Base-by-base conservation (phyloP, 2,329 filamentous ascomycete species). In the Shiraia sp. region DNA sequence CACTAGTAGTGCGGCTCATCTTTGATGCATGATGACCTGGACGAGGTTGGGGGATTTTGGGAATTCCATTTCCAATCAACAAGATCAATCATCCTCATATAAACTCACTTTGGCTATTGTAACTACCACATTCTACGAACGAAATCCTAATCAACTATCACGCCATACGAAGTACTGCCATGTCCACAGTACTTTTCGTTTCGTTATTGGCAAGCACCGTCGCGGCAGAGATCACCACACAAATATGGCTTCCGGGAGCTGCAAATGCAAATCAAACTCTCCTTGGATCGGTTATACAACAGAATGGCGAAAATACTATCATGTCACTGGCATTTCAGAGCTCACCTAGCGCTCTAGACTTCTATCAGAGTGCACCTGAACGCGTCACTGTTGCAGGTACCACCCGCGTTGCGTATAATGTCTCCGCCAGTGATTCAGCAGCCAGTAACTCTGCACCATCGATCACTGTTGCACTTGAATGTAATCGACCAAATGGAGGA, bases 171-270 rank as follows among this genome's bases (percentile, higher is more conserved):
- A n/a, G n/a, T 10, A 17, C 12, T 40, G 51, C 39, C 36, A 65
- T 64, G 59, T 50, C 56, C 52, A 43, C 46, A 25, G 28, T 64
- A 15, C 40, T 58, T 13, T 49, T 48, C 7, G 33, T 49, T 24
- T 36, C 61, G 13, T 37, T 61, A 12, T 48, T 64, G 36, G 43
- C 56, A 6, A 42, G 40, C 10, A 56, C 53, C 12, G 36, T 15
- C 8, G 32, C 55, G n/a, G 61, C 62, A 7, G 38, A 59, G 17
- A 15, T 62, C 10, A 66, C 61, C 4, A 65, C 63, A 6, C 58
- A 59, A 2, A 49, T 62, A 9, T 63, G 61, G 57, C 36, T 64
- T 34, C 59, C 60, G 3, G 40, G 55, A 22, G 32, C 40, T 13
- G 36, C 42, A 17, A 42, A 43, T 15, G 26, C 37, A 3, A 40